Conservation (phyloP, 257 asterid species). For the Nemophila menziesii region DNA sequence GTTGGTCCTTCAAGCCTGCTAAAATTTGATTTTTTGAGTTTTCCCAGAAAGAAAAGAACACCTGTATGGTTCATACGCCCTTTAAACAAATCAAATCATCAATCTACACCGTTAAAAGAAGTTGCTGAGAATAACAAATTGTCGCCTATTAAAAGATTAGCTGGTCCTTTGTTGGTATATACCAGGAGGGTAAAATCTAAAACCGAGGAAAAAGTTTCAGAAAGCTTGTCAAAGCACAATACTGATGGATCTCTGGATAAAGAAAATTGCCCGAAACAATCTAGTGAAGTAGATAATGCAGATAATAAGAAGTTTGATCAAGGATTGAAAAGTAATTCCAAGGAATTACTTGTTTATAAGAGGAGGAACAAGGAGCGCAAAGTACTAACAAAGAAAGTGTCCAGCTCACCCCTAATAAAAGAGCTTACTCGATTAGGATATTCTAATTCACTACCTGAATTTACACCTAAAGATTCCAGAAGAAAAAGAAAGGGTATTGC, state of each 20-base stretch:
- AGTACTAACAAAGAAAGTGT: constrained; percentile 11
- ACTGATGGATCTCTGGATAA: constrained; percentile 12
- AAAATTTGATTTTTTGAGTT: constrained; percentile 29
- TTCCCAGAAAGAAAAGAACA: constrained; percentile 49
- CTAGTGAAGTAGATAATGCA: constrained; percentile 16
- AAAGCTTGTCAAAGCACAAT: constrained; percentile 9
- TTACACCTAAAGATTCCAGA: constrained; percentile 49
- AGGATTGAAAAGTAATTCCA: constrained; percentile 14
- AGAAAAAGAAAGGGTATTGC: constrained; percentile 25
- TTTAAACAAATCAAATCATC: constrained; percentile 21
- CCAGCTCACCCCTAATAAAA: constrained; percentile 44
- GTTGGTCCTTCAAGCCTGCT: constrained; percentile 10
- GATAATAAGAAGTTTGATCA: constrained; percentile 15
- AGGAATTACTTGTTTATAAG: constrained; percentile 17
- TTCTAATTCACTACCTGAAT: constrained; percentile 35
- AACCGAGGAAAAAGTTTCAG: constrained; percentile 16
- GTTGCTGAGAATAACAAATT: constrained; percentile 18
- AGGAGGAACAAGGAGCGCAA: constrained; percentile 20
- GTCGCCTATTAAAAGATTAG: constrained; percentile 18
- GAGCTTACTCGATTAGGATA: constrained; percentile 64
- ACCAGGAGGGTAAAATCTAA: constrained; percentile 19
- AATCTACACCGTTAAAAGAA: constrained; percentile 12
- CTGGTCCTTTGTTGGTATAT: constrained; percentile 23
- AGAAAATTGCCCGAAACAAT: constrained; percentile 18
- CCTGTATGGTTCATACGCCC: constrained; percentile 11